phyloP scores from a whole-genome alignment of 495 filamentous ascomycete species.

The Lasiosphaeria miniovina region DNA sequence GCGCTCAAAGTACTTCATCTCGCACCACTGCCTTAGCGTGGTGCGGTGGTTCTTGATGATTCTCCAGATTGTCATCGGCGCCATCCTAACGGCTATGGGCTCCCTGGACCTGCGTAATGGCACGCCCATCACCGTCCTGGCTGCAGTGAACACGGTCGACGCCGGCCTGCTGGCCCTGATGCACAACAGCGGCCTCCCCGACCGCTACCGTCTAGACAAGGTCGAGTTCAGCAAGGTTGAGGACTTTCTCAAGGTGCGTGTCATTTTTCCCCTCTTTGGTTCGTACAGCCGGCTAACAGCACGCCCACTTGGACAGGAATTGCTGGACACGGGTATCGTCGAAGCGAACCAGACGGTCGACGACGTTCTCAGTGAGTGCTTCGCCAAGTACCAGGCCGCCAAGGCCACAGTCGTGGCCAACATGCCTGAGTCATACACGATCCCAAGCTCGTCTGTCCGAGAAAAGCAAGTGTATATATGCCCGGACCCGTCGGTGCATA shows the following conservation, averaged over 20 bases:
- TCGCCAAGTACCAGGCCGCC: slow-evolving; percentile 35
- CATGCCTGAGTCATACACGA: slow-evolving; percentile 39
- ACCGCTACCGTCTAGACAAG: slow-evolving; percentile 44
- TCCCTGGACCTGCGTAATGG: slow-evolving; percentile 27
- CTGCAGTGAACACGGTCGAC: slow-evolving; percentile 46
- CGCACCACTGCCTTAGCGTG: slow-evolving; percentile 31
- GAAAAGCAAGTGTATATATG: slow-evolving; percentile 14
- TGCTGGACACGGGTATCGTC: slow-evolving; percentile 45
- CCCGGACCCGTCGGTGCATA: slow-evolving; percentile 19
- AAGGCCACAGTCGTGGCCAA: slow-evolving; percentile 43
- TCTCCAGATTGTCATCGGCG: slow-evolving; percentile 42
- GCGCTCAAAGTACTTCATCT: slow-evolving; percentile 38
- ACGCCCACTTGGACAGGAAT: slow-evolving; percentile 20
- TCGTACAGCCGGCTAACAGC: not conserved
- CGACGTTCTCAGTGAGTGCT: slow-evolving; percentile 39
- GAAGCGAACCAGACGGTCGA: slow-evolving; percentile 36
- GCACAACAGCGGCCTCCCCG: slow-evolving; percentile 51
- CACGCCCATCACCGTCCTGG: slow-evolving; percentile 42
- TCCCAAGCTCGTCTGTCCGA: not conserved
- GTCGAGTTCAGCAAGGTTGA: slow-evolving; percentile 45
- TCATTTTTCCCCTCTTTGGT: too few relatives aligned
- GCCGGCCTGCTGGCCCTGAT: slow-evolving; percentile 49
- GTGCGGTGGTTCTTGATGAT: slow-evolving; percentile 43
- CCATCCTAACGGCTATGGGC: slow-evolving; percentile 44
- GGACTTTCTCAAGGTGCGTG: slow-evolving; percentile 40